Percentiles rank a stretch among this genome's conserved stretches.
These are phyloP conservation scores for Naganishia cerealis DNA, from an alignment of 1,284 basidiomycete genomes.

Conservation along the genomic window DNA sequence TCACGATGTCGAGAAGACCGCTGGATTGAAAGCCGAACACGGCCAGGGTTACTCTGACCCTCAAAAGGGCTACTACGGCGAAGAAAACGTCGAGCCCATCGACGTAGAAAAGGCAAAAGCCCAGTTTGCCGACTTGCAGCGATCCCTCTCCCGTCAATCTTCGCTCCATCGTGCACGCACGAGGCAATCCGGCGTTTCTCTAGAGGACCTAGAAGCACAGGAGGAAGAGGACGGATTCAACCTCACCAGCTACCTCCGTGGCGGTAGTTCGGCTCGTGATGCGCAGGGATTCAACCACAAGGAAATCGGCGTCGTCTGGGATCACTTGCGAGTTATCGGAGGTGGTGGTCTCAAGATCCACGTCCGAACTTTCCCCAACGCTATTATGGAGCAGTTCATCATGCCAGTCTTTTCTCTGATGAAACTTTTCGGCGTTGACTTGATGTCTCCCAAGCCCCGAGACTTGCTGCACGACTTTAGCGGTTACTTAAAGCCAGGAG, in stretches of 20 bases:
- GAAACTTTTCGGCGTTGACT: constrained; percentile 46
- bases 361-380: constrained; percentile 58
- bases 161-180: constrained; percentile 35
- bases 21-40: constrained; percentile 6
- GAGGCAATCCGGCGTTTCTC: constrained; percentile 26
- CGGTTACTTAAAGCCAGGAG: constrained; percentile 69
- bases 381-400: constrained; percentile 55
- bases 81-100: constrained; percentile 25
- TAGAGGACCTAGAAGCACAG: constrained; percentile 35
- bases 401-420: constrained; percentile 50
- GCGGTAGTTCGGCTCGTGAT: constrained; percentile 65
- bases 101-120: constrained; percentile 36
- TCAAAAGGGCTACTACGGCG: constrained; percentile 23
- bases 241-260: constrained; percentile 71
- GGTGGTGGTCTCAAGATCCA: constrained; percentile 68
- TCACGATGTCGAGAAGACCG: constrained; percentile 23
- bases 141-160: constrained; percentile 34
- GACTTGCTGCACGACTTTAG: constrained; percentile 62
- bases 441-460: constrained; percentile 58
- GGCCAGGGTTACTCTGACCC: constrained; percentile 18
- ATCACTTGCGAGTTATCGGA: constrained; percentile 70
- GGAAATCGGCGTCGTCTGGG: constrained; percentile 77
- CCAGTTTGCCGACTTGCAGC: constrained; percentile 36
- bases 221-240: constrained; percentile 60
- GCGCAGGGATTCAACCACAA: constrained; percentile 76